A percentile compares a stretch with the other conserved stretches of the same genome.
Conservation (phyloP, 805 yeast species). For the Zygoascus ofunaensis region DNA sequence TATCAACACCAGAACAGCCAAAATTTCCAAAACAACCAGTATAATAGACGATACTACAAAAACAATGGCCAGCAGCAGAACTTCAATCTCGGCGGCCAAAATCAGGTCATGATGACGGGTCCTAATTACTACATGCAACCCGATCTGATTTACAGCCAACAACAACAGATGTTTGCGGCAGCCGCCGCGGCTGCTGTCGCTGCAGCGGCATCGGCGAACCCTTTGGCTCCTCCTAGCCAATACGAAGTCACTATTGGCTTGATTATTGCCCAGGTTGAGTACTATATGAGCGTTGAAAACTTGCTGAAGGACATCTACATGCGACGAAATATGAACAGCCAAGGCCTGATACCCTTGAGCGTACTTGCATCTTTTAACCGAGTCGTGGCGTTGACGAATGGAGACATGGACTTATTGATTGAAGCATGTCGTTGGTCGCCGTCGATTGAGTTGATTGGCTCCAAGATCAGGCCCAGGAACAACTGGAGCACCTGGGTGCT, state of each 20-base stretch:
- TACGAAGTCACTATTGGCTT: slow-evolving; percentile 19
- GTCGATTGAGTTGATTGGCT: slow-evolving; percentile 43
- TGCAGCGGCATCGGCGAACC: slow-evolving; percentile 1
- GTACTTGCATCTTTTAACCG: slow-evolving; percentile 66
- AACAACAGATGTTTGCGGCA: slow-evolving; percentile 8
- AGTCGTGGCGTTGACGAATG: slow-evolving; percentile 55
- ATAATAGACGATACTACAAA: background rate
- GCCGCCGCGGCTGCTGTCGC: slow-evolving; percentile 7
- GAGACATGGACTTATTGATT: slow-evolving; percentile 43
- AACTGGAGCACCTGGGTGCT: slow-evolving; percentile 64
- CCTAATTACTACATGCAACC: slow-evolving; percentile 2
- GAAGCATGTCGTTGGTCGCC: slow-evolving; percentile 48
- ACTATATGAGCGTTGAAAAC: slow-evolving; percentile 84
- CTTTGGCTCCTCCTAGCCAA: slow-evolving; percentile 12
- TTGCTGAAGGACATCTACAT: slow-evolving; percentile 75
- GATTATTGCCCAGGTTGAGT: slow-evolving; percentile 61
- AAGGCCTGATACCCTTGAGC: slow-evolving; percentile 61
- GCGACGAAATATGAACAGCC: slow-evolving; percentile 68
- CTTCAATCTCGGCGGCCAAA: slow-evolving; percentile 1
- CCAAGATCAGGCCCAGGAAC: slow-evolving; percentile 50
- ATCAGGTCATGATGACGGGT: background rate
- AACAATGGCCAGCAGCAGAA: background rate
- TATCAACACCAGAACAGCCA: slow-evolving; percentile 2
- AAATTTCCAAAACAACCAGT: background rate
- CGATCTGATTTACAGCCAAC: slow-evolving; percentile 4